These are phyloP conservation scores for Vararia minispora DNA, from an alignment of 768 basidiomycete species.

Conservation along the genomic window DNA sequence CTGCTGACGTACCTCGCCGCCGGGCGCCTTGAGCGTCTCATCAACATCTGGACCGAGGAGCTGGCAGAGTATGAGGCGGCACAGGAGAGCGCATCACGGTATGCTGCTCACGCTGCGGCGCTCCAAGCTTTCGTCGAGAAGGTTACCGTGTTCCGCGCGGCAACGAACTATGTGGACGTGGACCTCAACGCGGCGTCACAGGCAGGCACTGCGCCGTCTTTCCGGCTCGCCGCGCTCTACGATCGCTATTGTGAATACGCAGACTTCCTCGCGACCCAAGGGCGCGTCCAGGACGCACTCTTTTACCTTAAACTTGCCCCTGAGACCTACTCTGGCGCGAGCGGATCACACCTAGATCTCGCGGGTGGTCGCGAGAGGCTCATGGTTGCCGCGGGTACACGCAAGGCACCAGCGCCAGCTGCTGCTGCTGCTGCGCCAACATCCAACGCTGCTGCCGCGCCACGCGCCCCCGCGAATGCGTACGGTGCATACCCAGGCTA, in stretches of 20 bases:
- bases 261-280: constrained; percentile 82
- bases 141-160: constrained; percentile 86
- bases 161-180: constrained; percentile 66
- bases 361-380: constrained; percentile 35
- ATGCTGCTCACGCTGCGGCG: constrained; percentile 74
- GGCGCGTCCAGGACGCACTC: constrained; percentile 75
- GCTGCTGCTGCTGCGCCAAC: constrained; percentile 13
- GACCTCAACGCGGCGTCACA: constrained; percentile 41
- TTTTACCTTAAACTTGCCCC: constrained; percentile 76
- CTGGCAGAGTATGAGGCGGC: constrained; percentile 72
- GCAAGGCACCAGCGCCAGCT: constrained; percentile 16
- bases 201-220: constrained; percentile 41
- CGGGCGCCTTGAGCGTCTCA: constrained; percentile 73
- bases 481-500: constrained; percentile 11
- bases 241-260: constrained; percentile 96
- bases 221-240: constrained; percentile 79
- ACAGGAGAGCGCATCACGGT: constrained; percentile 39
- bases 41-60: constrained; percentile 90
- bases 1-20: constrained; percentile 91
- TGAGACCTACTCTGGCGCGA: constrained; percentile 57
- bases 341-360: constrained; percentile 28
- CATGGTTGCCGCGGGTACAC: constrained; percentile 26
- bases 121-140: constrained; percentile 95
- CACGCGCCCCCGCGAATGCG: constrained; percentile 14
- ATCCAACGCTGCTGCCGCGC: constrained; percentile 10